These are phyloP conservation scores for Penicillium corylophilum DNA, from an alignment of 2,329 filamentous ascomycete species.

Conservation along the genomic window DNA sequence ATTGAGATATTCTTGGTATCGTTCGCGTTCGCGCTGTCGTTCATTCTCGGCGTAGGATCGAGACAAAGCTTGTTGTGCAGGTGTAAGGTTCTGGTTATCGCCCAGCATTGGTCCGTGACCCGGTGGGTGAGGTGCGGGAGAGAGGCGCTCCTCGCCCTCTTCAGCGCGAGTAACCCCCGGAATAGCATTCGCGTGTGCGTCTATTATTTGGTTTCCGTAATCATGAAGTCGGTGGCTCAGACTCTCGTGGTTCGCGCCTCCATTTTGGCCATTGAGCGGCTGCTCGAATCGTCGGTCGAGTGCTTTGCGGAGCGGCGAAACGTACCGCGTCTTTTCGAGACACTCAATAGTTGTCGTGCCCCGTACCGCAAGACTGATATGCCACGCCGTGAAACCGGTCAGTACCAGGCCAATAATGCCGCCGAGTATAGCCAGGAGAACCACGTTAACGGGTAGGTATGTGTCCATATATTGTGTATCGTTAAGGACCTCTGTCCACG, in stretches of 20 bases:
- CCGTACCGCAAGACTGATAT: slow-evolving; percentile 73
- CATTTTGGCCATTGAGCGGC: slow-evolving; percentile 37
- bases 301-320: slow-evolving; percentile 72
- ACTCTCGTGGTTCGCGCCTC: slow-evolving; percentile 33
- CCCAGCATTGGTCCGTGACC: slow-evolving; percentile 10
- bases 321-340: slow-evolving; percentile 91
- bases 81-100: slow-evolving; percentile 32
- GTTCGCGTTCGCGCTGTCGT: slow-evolving; percentile 61
- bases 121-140: slow-evolving; percentile 29
- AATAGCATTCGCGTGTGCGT: slow-evolving; percentile 77
- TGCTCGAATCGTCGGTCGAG: slow-evolving; percentile 62
- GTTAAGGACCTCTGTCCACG: slow-evolving; percentile 76
- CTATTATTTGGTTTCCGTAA: slow-evolving; percentile 71
- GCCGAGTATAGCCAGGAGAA: slow-evolving; percentile 79
- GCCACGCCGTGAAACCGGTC: slow-evolving; percentile 86
- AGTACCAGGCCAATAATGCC: slow-evolving; percentile 91
- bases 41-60: slow-evolving; percentile 58
- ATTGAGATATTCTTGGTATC: slow-evolving; percentile 80
- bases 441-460: slow-evolving; percentile 84
- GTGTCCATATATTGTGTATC: slow-evolving; percentile 70
- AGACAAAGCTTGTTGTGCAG: slow-evolving; percentile 47
- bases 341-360: slow-evolving; percentile 95
- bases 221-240: slow-evolving; percentile 52
- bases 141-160: slow-evolving; percentile 68
- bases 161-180: slow-evolving; percentile 78